A percentile compares a stretch with the other conserved stretches of the same genome.
phyloP scores from a whole-genome alignment of 164 flowering plant species.

The Tetracentron sinense region DNA sequence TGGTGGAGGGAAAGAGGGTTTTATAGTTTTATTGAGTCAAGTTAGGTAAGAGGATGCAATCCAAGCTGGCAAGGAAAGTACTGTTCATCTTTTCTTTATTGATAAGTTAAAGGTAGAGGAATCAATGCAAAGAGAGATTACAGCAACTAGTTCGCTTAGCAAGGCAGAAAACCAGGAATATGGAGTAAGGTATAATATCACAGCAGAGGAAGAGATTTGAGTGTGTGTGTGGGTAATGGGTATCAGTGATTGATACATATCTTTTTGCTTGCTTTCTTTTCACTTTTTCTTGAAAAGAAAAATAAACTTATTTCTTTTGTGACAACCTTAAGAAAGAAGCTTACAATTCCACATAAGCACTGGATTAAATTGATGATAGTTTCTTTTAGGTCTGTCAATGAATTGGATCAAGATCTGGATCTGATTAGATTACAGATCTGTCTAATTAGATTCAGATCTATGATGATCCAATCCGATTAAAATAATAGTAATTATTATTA shows the following conservation, averaged over 20 bases:
- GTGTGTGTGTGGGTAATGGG: too few species aligned
- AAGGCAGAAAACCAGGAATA: conserved; percentile 9
- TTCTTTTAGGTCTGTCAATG: too few species aligned
- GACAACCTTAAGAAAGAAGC: conserved; percentile 6
- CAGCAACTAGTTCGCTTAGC: conserved; percentile 13
- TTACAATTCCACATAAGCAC: neutral
- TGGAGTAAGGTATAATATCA: too few species aligned
- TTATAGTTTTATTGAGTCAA: conserved; percentile 14
- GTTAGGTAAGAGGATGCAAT: conserved; percentile 24
- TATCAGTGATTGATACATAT: neutral
- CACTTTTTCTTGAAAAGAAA: too few species aligned
- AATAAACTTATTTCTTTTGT: neutral
- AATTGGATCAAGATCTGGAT: too few species aligned
- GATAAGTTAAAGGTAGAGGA: conserved; percentile 10
- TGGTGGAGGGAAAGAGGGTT: conserved; percentile 6
- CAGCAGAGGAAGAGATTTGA: too few species aligned
- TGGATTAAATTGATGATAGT: neutral
- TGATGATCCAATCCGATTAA: too few species aligned
- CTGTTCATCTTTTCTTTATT: conserved; percentile 12
- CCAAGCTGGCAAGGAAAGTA: conserved; percentile 10
- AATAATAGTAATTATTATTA: too few species aligned
- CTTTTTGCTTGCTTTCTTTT: conserved; percentile 1
- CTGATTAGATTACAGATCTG: too few species aligned
- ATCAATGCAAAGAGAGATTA: conserved; percentile 5
- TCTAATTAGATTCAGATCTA: too few species aligned